phyloP scores from a whole-genome alignment of 106 monocot genomes.

The Allium sativum region DNA sequence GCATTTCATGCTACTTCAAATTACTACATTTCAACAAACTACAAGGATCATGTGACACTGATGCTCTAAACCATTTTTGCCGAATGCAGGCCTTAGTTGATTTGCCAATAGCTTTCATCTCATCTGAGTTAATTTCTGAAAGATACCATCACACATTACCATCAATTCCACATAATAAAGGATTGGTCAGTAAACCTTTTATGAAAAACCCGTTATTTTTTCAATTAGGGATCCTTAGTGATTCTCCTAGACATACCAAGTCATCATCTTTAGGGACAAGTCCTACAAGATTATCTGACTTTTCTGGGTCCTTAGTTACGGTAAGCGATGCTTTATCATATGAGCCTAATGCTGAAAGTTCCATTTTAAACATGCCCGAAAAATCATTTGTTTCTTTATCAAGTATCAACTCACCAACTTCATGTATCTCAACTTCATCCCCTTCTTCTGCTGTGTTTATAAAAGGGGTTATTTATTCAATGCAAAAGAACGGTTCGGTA shows the following conservation, averaged over 20 bases:
- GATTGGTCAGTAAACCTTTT: conserved; percentile 8
- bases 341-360: conserved; percentile 2
- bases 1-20: conserved; percentile 14
- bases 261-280: conserved; percentile 6
- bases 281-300: conserved; percentile 3
- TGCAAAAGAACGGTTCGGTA: conserved; percentile 33
- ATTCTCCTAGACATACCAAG: conserved; percentile 6
- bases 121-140: conserved; percentile 7
- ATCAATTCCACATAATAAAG: conserved; percentile 20
- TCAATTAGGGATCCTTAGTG: conserved; percentile 12
- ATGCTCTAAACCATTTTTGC: not conserved
- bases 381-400: conserved; percentile 12
- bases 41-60: conserved; percentile 12
- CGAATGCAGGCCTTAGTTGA: no score
- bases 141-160: conserved; percentile 12
- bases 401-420: conserved; percentile 17
- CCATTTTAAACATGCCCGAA: conserved; percentile 10
- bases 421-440: conserved; percentile 16
- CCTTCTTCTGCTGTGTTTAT: conserved; percentile 6
- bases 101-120: conserved; percentile 6
- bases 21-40: conserved; percentile 24
- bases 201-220: conserved; percentile 19
- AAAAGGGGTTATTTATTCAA: conserved; percentile 35
- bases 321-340: conserved; percentile 3
- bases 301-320: conserved; percentile 2